These are phyloP conservation scores for Flaveria floridana DNA, from an alignment of 140 eudicot species.

Conservation along the genomic window DNA sequence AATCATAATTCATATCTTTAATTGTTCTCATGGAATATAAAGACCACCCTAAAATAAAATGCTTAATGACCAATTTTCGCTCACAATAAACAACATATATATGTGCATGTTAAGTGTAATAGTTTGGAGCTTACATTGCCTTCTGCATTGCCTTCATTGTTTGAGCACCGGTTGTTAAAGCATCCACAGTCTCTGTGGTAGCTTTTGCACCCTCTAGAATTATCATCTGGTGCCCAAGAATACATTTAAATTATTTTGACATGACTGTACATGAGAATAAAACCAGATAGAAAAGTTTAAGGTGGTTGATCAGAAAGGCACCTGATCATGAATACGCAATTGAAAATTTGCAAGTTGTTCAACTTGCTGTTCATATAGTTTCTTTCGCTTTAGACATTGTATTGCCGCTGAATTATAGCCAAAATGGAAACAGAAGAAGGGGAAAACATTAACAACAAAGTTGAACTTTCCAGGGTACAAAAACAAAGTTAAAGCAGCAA, in stretches of 20 bases:
- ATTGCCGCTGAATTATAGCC: conserved; percentile 41
- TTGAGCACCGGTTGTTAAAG: conserved; percentile 54
- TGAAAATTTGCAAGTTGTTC: conserved; percentile 56
- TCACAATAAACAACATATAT: conserved; percentile 9
- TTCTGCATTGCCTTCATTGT: conserved; percentile 58
- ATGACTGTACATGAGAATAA: background rate
- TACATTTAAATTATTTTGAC: background rate
- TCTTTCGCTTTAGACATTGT: conserved; percentile 46
- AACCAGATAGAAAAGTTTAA: conserved; percentile 1
- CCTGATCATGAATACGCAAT: conserved; percentile 58
- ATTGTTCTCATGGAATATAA: background rate
- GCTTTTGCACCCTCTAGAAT: conserved; percentile 59
- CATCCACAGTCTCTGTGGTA: conserved; percentile 53
- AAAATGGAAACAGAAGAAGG: background rate
- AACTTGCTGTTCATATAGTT: conserved; percentile 42
- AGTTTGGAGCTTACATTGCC: conserved; percentile 32
- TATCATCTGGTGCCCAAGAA: conserved; percentile 35
- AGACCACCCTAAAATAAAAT: background rate
- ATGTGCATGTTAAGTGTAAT: background rate
- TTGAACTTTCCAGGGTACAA: background rate
- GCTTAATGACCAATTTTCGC: background rate
- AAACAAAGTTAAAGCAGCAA: background rate
- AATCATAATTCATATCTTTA: background rate
- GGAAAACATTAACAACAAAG: background rate
- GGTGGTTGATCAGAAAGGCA: conserved; percentile 11